A percentile compares a stretch with the other conserved stretches of the same genome.
Conservation (phyloP, 2,329 filamentous ascomycete species). For the Fusarium sp. region DNA sequence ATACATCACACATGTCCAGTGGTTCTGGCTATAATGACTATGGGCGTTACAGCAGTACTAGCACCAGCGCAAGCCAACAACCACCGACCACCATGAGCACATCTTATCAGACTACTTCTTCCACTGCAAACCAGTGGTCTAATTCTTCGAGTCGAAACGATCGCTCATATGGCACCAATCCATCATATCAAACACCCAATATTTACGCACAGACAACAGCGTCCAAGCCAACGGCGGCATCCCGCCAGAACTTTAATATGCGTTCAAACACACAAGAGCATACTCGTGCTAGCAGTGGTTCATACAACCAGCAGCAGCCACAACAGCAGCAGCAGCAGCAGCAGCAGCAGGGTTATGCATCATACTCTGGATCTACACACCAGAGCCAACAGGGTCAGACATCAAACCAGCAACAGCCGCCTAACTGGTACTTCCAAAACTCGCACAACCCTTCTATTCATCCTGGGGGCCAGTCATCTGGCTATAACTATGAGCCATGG, state of each 20-base stretch:
- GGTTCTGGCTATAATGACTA: constrained; percentile 34
- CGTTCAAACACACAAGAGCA: constrained; percentile 15
- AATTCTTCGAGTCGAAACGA: constrained; percentile 24
- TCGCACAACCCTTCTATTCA: constrained; percentile 29
- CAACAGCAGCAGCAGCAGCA: constrained; percentile 24
- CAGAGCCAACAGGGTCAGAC: constrained; percentile 34
- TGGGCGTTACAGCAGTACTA: constrained; percentile 27
- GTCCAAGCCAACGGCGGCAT: constrained; percentile 13
- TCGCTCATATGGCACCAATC: constrained; percentile 16
- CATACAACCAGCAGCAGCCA: constrained; percentile 25
- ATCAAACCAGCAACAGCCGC: constrained; percentile 27
- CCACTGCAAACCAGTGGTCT: constrained; percentile 43
- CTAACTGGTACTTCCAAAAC: constrained; percentile 44
- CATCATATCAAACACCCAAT: constrained; percentile 25
- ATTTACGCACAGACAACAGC: constrained; percentile 26
- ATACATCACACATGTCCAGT: constrained; percentile 10
- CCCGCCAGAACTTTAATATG: constrained; percentile 39
- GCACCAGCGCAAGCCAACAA: constrained; percentile 9
- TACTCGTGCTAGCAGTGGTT: constrained; percentile 18
- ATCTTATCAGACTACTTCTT: constrained; percentile 23
- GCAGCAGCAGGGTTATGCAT: constrained; percentile 22
- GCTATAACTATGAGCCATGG: constrained; percentile 42
- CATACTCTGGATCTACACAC: constrained; percentile 28
- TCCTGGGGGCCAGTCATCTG: constrained; percentile 32
- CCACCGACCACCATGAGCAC: constrained; percentile 31